Percentiles rank a stretch among this genome's conserved stretches.
phyloP scores from a whole-genome alignment of 495 filamentous ascomycete species.

The Aspergillus homomorphus region DNA sequence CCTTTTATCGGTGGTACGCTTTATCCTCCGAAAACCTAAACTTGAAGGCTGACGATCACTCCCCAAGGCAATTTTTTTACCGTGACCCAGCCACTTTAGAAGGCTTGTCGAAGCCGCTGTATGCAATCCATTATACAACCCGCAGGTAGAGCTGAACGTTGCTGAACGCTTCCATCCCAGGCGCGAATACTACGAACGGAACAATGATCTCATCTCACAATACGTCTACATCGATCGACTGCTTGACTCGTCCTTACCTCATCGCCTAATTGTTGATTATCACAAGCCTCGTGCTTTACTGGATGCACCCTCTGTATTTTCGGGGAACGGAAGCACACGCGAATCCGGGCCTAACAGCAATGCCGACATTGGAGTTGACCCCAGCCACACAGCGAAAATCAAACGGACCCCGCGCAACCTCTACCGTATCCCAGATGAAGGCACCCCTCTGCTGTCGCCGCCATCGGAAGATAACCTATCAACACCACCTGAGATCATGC shows the following conservation, averaged over 20 bases:
- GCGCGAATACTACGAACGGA: constrained; percentile 79
- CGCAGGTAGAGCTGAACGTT: not conserved
- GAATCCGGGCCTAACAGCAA: constrained; percentile 12
- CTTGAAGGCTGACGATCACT: not conserved
- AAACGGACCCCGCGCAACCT: constrained; percentile 79
- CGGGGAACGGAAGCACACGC: constrained; percentile 8
- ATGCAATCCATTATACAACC: constrained; percentile 6
- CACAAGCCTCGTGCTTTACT: constrained; percentile 19
- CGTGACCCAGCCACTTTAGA: constrained; percentile 27
- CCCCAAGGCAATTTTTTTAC: constrained; percentile 35
- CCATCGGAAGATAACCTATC: constrained; percentile 30
- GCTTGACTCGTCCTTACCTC: constrained; percentile 82
- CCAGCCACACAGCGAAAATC: constrained; percentile 39
- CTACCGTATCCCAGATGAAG: constrained; percentile 71
- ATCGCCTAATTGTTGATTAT: constrained; percentile 85
- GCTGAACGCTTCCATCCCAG: constrained; percentile 12
- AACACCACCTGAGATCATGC: constrained; percentile 34
- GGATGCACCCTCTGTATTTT: constrained; percentile 14
- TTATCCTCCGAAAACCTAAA: not conserved
- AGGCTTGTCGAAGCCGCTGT: constrained; percentile 30
- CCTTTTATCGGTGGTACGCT: constrained; percentile 38
- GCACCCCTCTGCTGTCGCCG: constrained; percentile 55
- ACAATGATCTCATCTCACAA: constrained; percentile 77
- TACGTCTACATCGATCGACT: constrained; percentile 92
- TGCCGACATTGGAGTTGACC: constrained; percentile 1